These are phyloP conservation scores for Penicillium desertorum DNA, from an alignment of 495 filamentous ascomycete genomes.

Conservation along the genomic window DNA sequence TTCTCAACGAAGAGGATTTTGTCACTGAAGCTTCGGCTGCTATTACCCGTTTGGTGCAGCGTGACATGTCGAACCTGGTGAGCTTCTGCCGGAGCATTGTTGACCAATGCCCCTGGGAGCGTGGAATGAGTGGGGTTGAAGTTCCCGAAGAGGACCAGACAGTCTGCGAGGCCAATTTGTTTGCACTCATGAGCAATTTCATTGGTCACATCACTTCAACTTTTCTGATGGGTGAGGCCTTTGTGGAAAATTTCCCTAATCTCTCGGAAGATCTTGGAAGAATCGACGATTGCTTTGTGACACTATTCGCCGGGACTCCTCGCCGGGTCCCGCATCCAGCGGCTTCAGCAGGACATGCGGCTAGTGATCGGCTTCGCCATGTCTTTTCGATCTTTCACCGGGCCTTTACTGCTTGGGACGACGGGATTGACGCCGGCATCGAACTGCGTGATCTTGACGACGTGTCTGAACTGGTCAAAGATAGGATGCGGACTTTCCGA, in stretches of 20 bases:
- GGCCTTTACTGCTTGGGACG: constrained; percentile 48
- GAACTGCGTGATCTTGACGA: constrained; percentile 56
- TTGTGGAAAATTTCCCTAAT: constrained; percentile 55
- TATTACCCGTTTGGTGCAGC: constrained; percentile 40
- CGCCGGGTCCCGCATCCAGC: constrained; percentile 51
- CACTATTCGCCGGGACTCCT: constrained; percentile 52
- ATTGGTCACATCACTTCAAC: constrained; percentile 51
- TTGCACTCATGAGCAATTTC: constrained; percentile 55
- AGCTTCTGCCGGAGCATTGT: constrained; percentile 58
- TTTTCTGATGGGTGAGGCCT: constrained; percentile 53
- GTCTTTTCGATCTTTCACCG: constrained; percentile 48
- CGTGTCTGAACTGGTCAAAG: constrained; percentile 48
- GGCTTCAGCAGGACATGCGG: constrained; percentile 51
- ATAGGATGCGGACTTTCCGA: constrained; percentile 42
- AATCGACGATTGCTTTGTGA: constrained; percentile 54
- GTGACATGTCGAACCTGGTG: constrained; percentile 51
- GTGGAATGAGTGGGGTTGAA: constrained; percentile 37
- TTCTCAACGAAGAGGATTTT: constrained; percentile 47
- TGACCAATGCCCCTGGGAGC: constrained; percentile 63
- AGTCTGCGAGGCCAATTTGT: constrained; percentile 51
- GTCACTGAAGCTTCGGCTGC: constrained; percentile 38
- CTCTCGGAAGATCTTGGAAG: constrained; percentile 54
- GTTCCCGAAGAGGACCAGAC: constrained; percentile 33
- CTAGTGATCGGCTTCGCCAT: constrained; percentile 51
- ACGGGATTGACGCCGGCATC: constrained; percentile 45